phyloP scores from a whole-genome alignment of 768 basidiomycete species.

The Termitomyces sp. region DNA sequence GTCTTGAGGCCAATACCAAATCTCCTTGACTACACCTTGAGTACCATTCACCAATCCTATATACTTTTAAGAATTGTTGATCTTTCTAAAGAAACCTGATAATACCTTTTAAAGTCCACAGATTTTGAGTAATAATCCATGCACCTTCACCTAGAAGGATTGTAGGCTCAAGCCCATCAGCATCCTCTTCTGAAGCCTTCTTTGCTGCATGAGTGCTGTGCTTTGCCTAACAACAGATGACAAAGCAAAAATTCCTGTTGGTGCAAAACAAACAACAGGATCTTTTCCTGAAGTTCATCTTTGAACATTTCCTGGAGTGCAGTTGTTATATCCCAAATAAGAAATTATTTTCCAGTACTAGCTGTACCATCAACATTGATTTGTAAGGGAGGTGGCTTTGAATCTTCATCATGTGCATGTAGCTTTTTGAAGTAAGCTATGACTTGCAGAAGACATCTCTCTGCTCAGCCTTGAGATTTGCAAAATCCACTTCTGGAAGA shows the following conservation, averaged over 20 bases:
- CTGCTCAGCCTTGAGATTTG: conserved; percentile 7
- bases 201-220: no score
- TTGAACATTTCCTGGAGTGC: conserved; percentile 13
- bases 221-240: no score
- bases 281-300: conserved; percentile 10
- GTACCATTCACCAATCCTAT: no score
- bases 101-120: no score
- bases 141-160: no score
- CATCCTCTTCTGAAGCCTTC: no score
- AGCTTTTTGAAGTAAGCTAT: conserved; percentile 10
- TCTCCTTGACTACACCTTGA: no score
- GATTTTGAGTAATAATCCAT: no score
- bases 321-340: conserved; percentile 19
- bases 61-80: no score
- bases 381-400: conserved; percentile 1
- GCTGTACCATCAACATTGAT: conserved; percentile 24
- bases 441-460: conserved; percentile 5
- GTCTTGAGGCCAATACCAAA: conserved; percentile 18
- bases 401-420: not conserved
- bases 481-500: conserved; percentile 13
- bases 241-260: conserved; percentile 5
- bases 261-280: conserved; percentile 16
- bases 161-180: no score
- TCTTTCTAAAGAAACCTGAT: no score
- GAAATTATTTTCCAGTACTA: conserved; percentile 22